These are phyloP conservation scores for Penicillium sp. DNA, from an alignment of 2,329 filamentous ascomycete species.

Conservation along the genomic window DNA sequence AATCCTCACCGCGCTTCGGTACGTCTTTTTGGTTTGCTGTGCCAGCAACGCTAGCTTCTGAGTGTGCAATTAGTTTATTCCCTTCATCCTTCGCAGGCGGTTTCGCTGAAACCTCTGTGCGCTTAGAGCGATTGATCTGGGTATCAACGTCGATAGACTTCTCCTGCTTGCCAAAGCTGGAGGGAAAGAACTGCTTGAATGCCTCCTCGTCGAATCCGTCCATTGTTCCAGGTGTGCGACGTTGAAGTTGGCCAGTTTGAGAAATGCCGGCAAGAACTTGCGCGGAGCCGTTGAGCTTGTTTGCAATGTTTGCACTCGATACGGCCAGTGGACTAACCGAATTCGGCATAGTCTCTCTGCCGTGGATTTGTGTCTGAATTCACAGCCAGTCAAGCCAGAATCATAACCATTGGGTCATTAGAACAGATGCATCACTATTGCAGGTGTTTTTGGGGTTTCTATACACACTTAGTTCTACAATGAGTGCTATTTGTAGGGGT, in stretches of 20 bases:
- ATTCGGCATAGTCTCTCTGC: too few species aligned
- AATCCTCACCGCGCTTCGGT: constrained; percentile 41
- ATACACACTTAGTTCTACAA: not conserved
- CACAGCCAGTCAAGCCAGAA: too few species aligned
- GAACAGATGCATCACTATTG: too few species aligned
- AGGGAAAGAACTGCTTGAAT: constrained; percentile 69
- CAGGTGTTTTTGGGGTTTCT: not conserved
- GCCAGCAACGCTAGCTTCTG: constrained; percentile 26
- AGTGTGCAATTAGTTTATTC: constrained; percentile 27
- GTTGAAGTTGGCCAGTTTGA: constrained; percentile 2
- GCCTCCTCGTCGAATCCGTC: constrained; percentile 52
- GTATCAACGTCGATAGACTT: constrained; percentile 73
- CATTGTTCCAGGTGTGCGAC: constrained; percentile 32
- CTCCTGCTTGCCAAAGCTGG: constrained; percentile 82
- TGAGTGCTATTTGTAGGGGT: not conserved
- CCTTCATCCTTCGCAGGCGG: constrained; percentile 28
- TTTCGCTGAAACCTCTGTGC: constrained; percentile 54
- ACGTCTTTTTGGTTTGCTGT: constrained; percentile 33
- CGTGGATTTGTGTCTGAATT: too few species aligned
- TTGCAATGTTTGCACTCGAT: constrained; percentile 32
- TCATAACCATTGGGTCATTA: too few species aligned
- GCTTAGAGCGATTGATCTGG: constrained; percentile 79
- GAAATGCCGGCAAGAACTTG: constrained; percentile 12
- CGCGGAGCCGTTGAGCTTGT: constrained; percentile 24
- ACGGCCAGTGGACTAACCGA: not conserved